phyloP scores from a whole-genome alignment of 139 green algal genomes.

The Dunaliella primolecta region DNA sequence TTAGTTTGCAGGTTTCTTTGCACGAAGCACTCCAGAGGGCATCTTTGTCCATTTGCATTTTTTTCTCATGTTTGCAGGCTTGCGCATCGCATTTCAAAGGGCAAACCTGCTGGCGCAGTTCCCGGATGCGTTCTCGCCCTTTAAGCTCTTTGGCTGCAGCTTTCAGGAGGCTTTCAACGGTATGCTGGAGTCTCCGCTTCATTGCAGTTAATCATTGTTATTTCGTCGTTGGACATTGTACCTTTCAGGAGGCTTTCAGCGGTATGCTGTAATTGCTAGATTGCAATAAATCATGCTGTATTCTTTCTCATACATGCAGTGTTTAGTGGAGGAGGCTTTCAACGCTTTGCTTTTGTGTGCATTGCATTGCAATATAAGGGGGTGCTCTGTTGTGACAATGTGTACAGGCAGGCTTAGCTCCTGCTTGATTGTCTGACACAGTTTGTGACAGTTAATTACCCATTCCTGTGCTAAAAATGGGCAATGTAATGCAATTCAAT shows the following conservation, averaged over 20 bases:
- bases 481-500: no score
- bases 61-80: slow-evolving; percentile 34
- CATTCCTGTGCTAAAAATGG: no score
- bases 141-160: slow-evolving; percentile 65
- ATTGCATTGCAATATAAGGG: not conserved
- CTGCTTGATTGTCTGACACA: not conserved
- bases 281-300: not conserved
- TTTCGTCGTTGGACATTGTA: slow-evolving; percentile 36
- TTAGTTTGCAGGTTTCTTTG: no score
- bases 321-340: no score
- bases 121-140: slow-evolving; percentile 69
- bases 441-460: no score
- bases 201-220: not conserved
- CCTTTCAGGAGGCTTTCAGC: slow-evolving; percentile 26
- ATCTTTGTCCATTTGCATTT: no score
- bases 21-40: no score
- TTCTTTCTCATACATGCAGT: no score
- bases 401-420: not conserved
- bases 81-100: slow-evolving; percentile 67
- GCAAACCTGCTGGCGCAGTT: slow-evolving; percentile 63
- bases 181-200: not conserved
- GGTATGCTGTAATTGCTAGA: not conserved
- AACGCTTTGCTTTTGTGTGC: not conserved
- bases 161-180: slow-evolving; percentile 28
- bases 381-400: not conserved